A percentile compares a stretch with the other conserved stretches of the same genome.
Conservation (phyloP, 495 filamentous ascomycete genomes). For the Podospora fimiseda region DNA sequence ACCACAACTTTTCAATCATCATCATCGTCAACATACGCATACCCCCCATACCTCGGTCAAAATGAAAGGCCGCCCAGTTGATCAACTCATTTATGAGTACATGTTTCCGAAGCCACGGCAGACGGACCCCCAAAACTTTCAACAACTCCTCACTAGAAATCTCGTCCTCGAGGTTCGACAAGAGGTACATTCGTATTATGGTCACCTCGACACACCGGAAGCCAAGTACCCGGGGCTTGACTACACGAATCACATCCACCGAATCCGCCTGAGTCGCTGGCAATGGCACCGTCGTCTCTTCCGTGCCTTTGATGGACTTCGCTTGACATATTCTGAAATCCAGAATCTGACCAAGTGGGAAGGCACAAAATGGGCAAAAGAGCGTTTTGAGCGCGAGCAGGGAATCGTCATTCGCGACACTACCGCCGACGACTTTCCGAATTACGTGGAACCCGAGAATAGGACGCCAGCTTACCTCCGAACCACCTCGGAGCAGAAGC, state of each 20-base stretch:
- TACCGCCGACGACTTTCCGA: constrained; percentile 59
- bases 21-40: too few relatives aligned
- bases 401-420: constrained; percentile 69
- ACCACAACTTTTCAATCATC: too few relatives aligned
- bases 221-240: constrained; percentile 88
- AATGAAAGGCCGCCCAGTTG: constrained; percentile 49
- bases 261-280: constrained; percentile 75
- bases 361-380: constrained; percentile 83
- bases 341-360: constrained; percentile 80
- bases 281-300: constrained; percentile 76
- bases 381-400: constrained; percentile 76
- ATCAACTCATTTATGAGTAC: constrained; percentile 49
- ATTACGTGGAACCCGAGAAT: constrained; percentile 46
- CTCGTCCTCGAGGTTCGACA: constrained; percentile 85
- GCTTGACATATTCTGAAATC: constrained; percentile 73
- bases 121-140: constrained; percentile 47
- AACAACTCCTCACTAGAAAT: constrained; percentile 48
- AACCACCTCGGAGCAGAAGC: constrained; percentile 7
- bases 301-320: constrained; percentile 70
- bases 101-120: constrained; percentile 49
- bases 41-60: constrained; percentile 15
- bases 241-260: constrained; percentile 74
- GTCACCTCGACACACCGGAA: constrained; percentile 74
- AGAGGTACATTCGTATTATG: constrained; percentile 81
- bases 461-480: constrained; percentile 31